phyloP scores from a whole-genome alignment of 768 basidiomycete genomes.

The Lanmaoa rubissima region DNA sequence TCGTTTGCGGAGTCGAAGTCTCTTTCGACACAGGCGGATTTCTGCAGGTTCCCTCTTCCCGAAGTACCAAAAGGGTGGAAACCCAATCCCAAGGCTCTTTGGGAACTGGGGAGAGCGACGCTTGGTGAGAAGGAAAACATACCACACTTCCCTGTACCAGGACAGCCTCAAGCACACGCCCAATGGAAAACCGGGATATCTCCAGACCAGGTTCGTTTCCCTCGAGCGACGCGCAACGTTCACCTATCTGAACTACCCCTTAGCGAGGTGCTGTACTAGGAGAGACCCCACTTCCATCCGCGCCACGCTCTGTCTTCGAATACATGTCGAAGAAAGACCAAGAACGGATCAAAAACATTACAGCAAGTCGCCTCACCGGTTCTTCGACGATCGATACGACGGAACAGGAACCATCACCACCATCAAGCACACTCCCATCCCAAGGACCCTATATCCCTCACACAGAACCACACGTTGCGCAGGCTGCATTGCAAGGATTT shows the following conservation, averaged over 20 bases:
- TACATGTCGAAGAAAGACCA: slow-evolving; percentile 91
- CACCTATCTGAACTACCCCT: slow-evolving; percentile 4
- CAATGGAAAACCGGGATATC: slow-evolving; percentile 62
- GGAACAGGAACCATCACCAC: slow-evolving; percentile 22
- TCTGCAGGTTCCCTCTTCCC: slow-evolving; percentile 75
- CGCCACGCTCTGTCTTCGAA: slow-evolving; percentile 86
- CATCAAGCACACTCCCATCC: slow-evolving; percentile 16
- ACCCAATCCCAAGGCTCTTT: slow-evolving; percentile 79
- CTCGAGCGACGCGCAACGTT: not conserved
- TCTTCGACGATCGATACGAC: slow-evolving; percentile 29
- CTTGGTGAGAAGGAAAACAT: slow-evolving; percentile 46
- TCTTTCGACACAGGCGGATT: slow-evolving; percentile 16
- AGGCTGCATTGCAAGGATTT: slow-evolving; percentile 86
- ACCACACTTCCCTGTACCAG: slow-evolving; percentile 17
- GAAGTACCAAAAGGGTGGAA: slow-evolving; percentile 83
- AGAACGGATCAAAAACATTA: slow-evolving; percentile 73
- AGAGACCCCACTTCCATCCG: slow-evolving; percentile 68
- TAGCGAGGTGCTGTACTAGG: slow-evolving; percentile 85
- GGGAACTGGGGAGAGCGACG: slow-evolving; percentile 48
- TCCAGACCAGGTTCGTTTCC: slow-evolving; percentile 63
- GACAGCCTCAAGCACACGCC: slow-evolving; percentile 36
- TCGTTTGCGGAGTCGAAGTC: slow-evolving; percentile 14
- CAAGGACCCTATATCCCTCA: slow-evolving; percentile 48
- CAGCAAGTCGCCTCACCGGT: slow-evolving; percentile 30
- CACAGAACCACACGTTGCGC: slow-evolving; percentile 75